Conservation (phyloP, 192 early-diverging fungal species). For the Gamsiella multidivaricata region DNA sequence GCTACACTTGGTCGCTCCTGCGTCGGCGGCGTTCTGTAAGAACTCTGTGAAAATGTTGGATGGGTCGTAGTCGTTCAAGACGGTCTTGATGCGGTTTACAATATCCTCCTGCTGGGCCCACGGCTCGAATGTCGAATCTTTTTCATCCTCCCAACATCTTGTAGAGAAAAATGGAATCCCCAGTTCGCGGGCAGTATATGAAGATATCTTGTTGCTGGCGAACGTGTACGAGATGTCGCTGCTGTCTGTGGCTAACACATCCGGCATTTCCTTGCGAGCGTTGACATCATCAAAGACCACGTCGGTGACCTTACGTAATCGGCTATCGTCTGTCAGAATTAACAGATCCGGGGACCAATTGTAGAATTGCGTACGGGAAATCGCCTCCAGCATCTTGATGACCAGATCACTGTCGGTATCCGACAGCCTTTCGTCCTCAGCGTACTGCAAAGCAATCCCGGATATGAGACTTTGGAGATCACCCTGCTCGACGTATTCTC, state of each 20-base stretch:
- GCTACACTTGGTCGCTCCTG: constrained; percentile 27
- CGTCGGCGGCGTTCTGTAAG: constrained; percentile 58
- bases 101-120: constrained; percentile 31
- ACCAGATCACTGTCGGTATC: constrained; percentile 16
- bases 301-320: neutral
- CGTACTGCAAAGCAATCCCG: neutral
- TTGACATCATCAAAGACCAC: constrained; percentile 38
- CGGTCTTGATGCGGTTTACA: constrained; percentile 27
- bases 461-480: constrained; percentile 11
- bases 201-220: constrained; percentile 1
- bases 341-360: neutral
- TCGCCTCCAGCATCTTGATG: neutral
- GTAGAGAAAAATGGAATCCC: constrained; percentile 21
- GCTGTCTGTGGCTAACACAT: neutral
- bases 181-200: neutral
- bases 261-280: neutral
- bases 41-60: constrained; percentile 41
- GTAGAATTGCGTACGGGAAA: neutral
- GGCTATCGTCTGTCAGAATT: neutral
- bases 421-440: neutral
- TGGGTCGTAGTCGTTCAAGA: constrained; percentile 46
- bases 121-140: constrained; percentile 4
- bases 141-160: constrained; percentile 5
- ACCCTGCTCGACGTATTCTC: neutral
- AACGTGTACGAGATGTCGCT: constrained; percentile 6